Conservation (phyloP, 352 stramenopile genomes). For the Thalassiosira exigua region DNA sequence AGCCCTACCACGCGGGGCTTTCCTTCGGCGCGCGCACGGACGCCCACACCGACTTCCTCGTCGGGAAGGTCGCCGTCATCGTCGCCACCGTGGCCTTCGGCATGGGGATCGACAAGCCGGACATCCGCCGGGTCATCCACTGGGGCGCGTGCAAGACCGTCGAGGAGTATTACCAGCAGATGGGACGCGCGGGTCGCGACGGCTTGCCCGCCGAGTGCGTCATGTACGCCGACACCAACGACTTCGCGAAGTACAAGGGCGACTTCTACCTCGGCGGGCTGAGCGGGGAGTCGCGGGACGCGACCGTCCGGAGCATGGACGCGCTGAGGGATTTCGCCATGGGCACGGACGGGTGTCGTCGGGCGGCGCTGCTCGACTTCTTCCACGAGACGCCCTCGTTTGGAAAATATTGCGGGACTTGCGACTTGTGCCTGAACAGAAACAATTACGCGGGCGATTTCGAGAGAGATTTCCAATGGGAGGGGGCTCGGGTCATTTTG, state of each 20-base stretch:
- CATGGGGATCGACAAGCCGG: slow-evolving; percentile 99
- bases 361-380: slow-evolving; percentile 84
- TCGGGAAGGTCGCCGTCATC: slow-evolving; percentile 73
- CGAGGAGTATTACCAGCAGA: slow-evolving; percentile 91
- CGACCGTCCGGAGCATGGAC: slow-evolving; percentile 56
- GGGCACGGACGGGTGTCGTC: slow-evolving; percentile 80
- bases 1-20: slow-evolving; percentile 76
- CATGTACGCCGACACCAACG: slow-evolving; percentile 67
- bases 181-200: slow-evolving; percentile 93
- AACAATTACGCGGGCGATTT: slow-evolving; percentile 59
- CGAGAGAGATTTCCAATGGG: slow-evolving; percentile 65
- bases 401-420: slow-evolving; percentile 84
- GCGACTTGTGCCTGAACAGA: slow-evolving; percentile 86
- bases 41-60: slow-evolving; percentile 75
- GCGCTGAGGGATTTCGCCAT: slow-evolving; percentile 68
- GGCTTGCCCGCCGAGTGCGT: slow-evolving; percentile 86
- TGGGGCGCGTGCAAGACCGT: slow-evolving; percentile 72
- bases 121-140: slow-evolving; percentile 86
- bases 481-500: slow-evolving; percentile 66
- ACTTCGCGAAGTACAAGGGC: slow-evolving; percentile 77
- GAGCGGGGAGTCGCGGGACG: slow-evolving; percentile 41
- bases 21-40: slow-evolving; percentile 28
- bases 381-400: slow-evolving; percentile 86
- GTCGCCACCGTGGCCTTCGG: slow-evolving; percentile 98
- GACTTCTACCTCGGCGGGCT: slow-evolving; percentile 79